Conservation (phyloP, 2,329 filamentous ascomycete genomes). For the Calonectria crousiana region DNA sequence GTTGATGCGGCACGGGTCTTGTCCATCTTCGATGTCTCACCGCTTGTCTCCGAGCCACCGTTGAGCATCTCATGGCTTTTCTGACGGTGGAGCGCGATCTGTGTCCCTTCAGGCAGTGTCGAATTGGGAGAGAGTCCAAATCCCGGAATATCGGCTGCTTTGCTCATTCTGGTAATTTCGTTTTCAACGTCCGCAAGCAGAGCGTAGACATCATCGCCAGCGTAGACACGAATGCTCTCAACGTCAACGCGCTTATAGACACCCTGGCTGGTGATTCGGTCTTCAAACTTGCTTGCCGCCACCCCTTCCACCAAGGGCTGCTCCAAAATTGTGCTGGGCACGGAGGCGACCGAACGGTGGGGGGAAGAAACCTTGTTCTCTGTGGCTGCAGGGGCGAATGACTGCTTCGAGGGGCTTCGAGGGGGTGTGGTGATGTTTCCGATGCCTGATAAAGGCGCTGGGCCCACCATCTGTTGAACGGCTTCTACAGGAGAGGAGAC, state of each 20-base stretch:
- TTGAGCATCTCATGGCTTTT: slow-evolving; percentile 65
- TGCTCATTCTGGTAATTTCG: slow-evolving; percentile 54
- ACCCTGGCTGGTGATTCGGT: slow-evolving; percentile 39
- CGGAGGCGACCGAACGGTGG: slow-evolving; percentile 64
- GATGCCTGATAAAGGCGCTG: slow-evolving; percentile 50
- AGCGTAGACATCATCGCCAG: slow-evolving; percentile 75
- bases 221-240: slow-evolving; percentile 77
- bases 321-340: slow-evolving; percentile 69
- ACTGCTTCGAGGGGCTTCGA: slow-evolving; percentile 66
- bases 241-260: slow-evolving; percentile 57
- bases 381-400: slow-evolving; percentile 48
- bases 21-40: slow-evolving; percentile 38
- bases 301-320: slow-evolving; percentile 61
- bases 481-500: slow-evolving; percentile 50
- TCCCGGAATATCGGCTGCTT: slow-evolving; percentile 26
- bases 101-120: slow-evolving; percentile 42
- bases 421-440: slow-evolving; percentile 68
- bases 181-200: slow-evolving; percentile 75
- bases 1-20: slow-evolving; percentile 37
- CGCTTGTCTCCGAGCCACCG: slow-evolving; percentile 45
- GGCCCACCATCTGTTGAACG: slow-evolving; percentile 57
- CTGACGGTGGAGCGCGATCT: slow-evolving; percentile 59
- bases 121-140: slow-evolving; percentile 11
- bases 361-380: slow-evolving; percentile 60
- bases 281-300: slow-evolving; percentile 40